Conservation (phyloP, 2,329 filamentous ascomycete genomes). For the Fusarium virguliforme region DNA sequence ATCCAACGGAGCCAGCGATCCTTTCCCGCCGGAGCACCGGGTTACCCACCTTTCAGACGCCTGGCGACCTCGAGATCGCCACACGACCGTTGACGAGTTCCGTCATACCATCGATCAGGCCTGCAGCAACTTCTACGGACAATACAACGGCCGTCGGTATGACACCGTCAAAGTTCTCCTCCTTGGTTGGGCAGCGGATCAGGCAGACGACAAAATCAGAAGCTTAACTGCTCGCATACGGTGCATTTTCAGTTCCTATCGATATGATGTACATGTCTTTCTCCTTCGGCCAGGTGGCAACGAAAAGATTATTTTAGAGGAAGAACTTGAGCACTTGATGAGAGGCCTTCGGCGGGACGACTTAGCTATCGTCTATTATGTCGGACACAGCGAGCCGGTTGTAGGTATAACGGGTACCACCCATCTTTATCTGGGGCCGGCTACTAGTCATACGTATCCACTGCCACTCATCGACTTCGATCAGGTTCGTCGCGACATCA, state of each 20-base stretch:
- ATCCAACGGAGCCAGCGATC: background rate
- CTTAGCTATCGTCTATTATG: background rate
- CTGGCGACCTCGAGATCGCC: background rate
- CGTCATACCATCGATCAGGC: background rate
- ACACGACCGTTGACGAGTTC: background rate
- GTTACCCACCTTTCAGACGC: background rate
- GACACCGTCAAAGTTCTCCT: background rate
- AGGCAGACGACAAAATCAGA: background rate
- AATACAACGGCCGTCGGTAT: background rate
- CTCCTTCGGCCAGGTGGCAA: background rate
- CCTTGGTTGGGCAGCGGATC: background rate
- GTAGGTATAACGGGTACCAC: background rate
- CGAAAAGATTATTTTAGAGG: background rate
- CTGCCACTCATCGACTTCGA: background rate
- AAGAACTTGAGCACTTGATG: background rate
- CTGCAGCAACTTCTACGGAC: background rate
- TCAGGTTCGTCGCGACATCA: background rate
- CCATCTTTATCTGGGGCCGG: background rate
- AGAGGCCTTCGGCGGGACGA: background rate
- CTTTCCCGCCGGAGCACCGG: background rate
- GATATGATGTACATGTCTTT: background rate
- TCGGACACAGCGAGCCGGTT: background rate
- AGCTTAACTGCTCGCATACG: background rate
- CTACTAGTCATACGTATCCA: background rate
- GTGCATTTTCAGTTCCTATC: background rate